Percentiles rank a stretch among this genome's conserved stretches.
phyloP scores from a whole-genome alignment of 2,329 filamentous ascomycete species.

The Pseudocercospora macadamiae region DNA sequence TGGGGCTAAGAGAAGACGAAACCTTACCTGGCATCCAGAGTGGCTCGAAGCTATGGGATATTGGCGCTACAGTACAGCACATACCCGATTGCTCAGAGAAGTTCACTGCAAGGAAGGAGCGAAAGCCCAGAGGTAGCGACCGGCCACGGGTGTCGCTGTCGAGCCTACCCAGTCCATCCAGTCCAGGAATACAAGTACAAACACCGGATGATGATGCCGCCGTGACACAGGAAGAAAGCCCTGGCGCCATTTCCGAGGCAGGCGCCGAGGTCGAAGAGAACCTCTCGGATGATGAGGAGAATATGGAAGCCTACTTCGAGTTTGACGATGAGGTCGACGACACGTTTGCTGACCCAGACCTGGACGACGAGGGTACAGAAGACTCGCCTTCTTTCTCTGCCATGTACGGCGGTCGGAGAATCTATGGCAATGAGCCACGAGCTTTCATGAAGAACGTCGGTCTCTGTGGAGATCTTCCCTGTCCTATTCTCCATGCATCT shows the following conservation, averaged over 20 bases:
- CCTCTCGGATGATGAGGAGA: neutral
- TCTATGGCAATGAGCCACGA: slow-evolving; percentile 33
- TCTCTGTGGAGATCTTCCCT: slow-evolving; percentile 39
- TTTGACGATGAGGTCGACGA: slow-evolving; percentile 12
- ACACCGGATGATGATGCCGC: neutral
- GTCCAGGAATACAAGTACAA: neutral
- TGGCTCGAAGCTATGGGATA: slow-evolving; percentile 34
- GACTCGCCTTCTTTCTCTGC: slow-evolving; percentile 28
- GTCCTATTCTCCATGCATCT: slow-evolving; percentile 46
- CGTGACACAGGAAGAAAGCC: neutral
- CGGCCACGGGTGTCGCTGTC: neutral
- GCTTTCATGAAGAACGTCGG: slow-evolving; percentile 28
- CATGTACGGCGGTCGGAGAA: slow-evolving; percentile 32
- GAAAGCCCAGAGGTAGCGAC: neutral
- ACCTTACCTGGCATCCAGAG: slow-evolving; percentile 23
- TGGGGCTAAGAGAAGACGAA: slow-evolving; percentile 30
- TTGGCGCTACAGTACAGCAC: slow-evolving; percentile 31
- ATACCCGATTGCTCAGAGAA: slow-evolving; percentile 26
- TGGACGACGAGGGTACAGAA: slow-evolving; percentile 33
- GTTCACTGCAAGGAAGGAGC: slow-evolving; percentile 10
- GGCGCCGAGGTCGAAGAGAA: neutral
- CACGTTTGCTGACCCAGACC: slow-evolving; percentile 10
- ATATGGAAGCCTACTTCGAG: slow-evolving; percentile 9
- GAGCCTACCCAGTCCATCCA: neutral
- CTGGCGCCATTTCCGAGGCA: neutral